A percentile compares a stretch with the other conserved stretches of the same genome.
Evolutionary conservation across 2,329 filamentous ascomycete genomes (phyloP).

Genomic region (Triangularia setosa): DNA sequence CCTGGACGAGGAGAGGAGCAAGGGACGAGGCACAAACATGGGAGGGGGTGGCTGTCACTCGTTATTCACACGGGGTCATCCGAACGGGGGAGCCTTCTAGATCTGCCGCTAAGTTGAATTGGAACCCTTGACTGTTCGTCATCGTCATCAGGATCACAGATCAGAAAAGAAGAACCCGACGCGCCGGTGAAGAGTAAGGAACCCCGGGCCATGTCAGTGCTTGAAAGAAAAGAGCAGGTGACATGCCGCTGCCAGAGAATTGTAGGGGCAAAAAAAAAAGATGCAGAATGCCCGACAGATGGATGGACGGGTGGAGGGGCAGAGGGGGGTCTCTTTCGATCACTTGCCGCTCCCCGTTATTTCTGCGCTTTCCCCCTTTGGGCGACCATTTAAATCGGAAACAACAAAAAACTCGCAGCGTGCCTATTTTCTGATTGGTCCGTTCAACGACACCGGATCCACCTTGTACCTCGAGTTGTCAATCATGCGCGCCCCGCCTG

Average conservation of each 20-base stretch:
- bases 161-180: background rate
- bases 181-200: background rate
- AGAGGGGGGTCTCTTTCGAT: slow-evolving; percentile 15
- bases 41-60: background rate
- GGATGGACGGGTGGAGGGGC: too few species aligned
- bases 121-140: background rate
- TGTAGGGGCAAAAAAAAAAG: background rate
- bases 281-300: too few species aligned
- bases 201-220: background rate
- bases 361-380: slow-evolving; percentile 24
- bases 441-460: slow-evolving; percentile 29
- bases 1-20: background rate
- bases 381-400: slow-evolving; percentile 24
- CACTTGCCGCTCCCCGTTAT: slow-evolving; percentile 22
- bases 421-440: slow-evolving; percentile 42
- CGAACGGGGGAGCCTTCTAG: background rate
- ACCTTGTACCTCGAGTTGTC: slow-evolving; percentile 30
- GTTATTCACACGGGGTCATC: background rate
- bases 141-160: background rate
- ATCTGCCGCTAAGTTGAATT: background rate
- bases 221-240: background rate
- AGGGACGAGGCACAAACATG: background rate
- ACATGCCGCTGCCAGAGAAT: background rate
- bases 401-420: slow-evolving; percentile 28
- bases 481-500: slow-evolving; percentile 28